A percentile compares a stretch with the other conserved stretches of the same genome.
Conservation (phyloP, 2,329 filamentous ascomycete genomes). For the Corinectria fuckeliana region DNA sequence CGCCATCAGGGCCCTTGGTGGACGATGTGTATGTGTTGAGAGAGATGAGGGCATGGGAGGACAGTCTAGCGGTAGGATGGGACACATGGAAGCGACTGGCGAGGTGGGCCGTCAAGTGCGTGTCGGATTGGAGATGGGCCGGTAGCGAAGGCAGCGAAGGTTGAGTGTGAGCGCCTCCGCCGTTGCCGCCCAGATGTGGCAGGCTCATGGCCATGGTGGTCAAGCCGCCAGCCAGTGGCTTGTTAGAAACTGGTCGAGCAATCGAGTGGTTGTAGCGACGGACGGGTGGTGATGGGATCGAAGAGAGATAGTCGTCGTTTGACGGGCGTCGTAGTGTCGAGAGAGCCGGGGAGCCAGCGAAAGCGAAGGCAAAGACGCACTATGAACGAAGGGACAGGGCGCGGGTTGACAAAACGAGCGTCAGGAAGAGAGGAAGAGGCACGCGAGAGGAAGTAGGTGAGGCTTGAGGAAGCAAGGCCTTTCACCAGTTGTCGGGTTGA, state of each 20-base stretch:
- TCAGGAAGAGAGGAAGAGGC: conserved; percentile 25
- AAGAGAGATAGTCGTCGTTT: conserved; percentile 17
- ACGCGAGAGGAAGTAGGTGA: conserved; percentile 23
- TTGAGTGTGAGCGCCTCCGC: conserved; percentile 75
- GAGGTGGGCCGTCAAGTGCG: conserved; percentile 80
- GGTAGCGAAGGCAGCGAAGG: conserved; percentile 88
- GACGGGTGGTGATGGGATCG: not conserved
- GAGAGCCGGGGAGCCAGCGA: conserved; percentile 7
- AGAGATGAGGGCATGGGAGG: conserved; percentile 88
- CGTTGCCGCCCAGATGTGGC: conserved; percentile 54
- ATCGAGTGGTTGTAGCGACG: conserved; percentile 13
- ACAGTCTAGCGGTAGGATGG: conserved; percentile 84
- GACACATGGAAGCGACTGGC: conserved; percentile 92
- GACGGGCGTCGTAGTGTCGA: conserved; percentile 1
- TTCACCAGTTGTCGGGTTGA: conserved; percentile 29
- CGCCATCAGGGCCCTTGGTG: conserved; percentile 86
- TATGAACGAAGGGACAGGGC: conserved; percentile 32
- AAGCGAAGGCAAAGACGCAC: conserved; percentile 21
- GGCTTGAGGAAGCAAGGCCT: conserved; percentile 26
- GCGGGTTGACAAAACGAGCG: conserved; percentile 36
- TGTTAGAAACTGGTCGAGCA: conserved; percentile 20
- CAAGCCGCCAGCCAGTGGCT: conserved; percentile 43
- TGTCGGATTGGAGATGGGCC: conserved; percentile 79
- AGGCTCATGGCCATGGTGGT: conserved; percentile 67
- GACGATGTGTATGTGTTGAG: conserved; percentile 96